Evolutionary conservation across 768 basidiomycete genomes (phyloP).

Genomic region (Auriculariales sp.): DNA sequence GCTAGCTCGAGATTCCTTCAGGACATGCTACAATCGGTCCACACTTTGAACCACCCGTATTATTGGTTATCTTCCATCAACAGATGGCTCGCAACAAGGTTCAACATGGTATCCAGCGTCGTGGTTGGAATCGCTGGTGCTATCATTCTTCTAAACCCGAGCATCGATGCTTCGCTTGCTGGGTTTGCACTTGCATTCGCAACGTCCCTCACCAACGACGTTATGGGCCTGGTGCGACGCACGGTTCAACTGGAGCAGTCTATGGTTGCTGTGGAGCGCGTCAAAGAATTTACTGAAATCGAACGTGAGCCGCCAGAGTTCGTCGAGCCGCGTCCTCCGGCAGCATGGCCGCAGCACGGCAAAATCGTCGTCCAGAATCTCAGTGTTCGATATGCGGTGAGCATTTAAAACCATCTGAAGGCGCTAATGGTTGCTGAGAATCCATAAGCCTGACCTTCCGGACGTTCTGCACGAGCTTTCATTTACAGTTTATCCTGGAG

Average conservation of each 20-base stretch:
- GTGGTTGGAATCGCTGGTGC: constrained; percentile 59
- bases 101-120: constrained; percentile 62
- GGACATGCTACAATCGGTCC: constrained; percentile 71
- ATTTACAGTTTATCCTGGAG: constrained; percentile 57
- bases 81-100: constrained; percentile 80
- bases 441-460: constrained; percentile 80
- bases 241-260: constrained; percentile 85
- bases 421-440: constrained; percentile 20
- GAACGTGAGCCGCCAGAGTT: constrained; percentile 69
- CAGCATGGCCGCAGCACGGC: constrained; percentile 65
- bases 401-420: constrained; percentile 1
- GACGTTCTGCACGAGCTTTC: constrained; percentile 68
- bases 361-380: constrained; percentile 13
- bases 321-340: constrained; percentile 68
- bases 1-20: constrained; percentile 74
- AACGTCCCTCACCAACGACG: constrained; percentile 53
- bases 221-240: constrained; percentile 59
- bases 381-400: constrained; percentile 14
- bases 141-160: constrained; percentile 50
- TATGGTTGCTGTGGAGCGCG: constrained; percentile 82
- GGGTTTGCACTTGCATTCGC: constrained; percentile 83
- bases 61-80: constrained; percentile 82
- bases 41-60: constrained; percentile 62
- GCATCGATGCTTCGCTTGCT: constrained; percentile 65
- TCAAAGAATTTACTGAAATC: constrained; percentile 83